Conservation (phyloP, 441 rosid genomes). For the Erodium texanum region DNA sequence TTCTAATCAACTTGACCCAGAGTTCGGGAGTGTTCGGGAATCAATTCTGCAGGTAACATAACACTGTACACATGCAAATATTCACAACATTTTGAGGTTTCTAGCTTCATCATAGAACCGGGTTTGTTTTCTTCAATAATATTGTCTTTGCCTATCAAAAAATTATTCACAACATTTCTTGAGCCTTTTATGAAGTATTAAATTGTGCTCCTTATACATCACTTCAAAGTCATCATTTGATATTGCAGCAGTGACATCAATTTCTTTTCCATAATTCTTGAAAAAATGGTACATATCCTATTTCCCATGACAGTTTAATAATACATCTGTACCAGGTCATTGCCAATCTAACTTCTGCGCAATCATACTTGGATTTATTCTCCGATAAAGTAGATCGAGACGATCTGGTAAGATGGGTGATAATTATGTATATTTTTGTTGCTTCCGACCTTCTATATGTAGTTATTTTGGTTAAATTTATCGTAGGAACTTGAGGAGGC, state of each 20-base stretch:
- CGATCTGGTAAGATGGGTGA: conserved; percentile 39
- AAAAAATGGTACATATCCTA: conserved; percentile 1
- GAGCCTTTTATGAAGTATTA: too few species aligned
- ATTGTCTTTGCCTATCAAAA: too few species aligned
- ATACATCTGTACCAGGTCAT: conserved; percentile 40
- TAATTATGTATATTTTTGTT: conserved; percentile 14
- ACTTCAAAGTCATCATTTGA: not conserved
- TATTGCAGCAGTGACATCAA: not conserved
- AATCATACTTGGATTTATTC: conserved; percentile 58
- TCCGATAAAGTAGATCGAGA: conserved; percentile 42
- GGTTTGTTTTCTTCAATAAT: too few species aligned
- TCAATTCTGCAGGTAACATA: conserved; percentile 65
- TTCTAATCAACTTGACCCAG: conserved; percentile 39
- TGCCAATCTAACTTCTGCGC: conserved; percentile 54
- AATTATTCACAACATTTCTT: too few species aligned
- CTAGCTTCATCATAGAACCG: too few species aligned
- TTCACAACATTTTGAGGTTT: not conserved
- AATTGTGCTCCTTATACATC: not conserved
- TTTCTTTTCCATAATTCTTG: conserved; percentile 2
- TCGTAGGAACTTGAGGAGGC: conserved; percentile 68
- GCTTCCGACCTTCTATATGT: conserved; percentile 10
- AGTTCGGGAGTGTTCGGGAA: conserved; percentile 58
- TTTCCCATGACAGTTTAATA: conserved; percentile 7
- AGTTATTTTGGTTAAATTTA: conserved; percentile 15
- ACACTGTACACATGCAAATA: conserved; percentile 1